A percentile compares a stretch with the other conserved stretches of the same genome.
Conservation (phyloP, 306 rosid genomes). For the Dryas octopetala region DNA sequence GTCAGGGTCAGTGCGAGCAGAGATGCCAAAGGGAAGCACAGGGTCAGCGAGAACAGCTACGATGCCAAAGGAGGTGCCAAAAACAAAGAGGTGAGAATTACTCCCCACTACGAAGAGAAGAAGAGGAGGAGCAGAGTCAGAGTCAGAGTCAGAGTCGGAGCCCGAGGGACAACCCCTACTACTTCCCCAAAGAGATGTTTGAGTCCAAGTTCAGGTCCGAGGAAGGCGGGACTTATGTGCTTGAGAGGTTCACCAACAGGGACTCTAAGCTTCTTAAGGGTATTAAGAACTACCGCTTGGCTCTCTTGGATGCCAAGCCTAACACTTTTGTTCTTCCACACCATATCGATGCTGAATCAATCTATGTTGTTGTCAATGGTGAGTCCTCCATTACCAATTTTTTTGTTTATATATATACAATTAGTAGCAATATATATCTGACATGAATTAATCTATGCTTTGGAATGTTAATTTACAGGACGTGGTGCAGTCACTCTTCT, state of each 20-base stretch:
- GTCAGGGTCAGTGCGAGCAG: neutral
- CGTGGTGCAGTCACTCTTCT: conserved; percentile 30
- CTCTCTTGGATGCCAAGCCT: conserved; percentile 41
- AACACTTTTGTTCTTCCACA: conserved; percentile 42
- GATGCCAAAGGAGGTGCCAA: neutral
- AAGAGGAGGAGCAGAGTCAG: conserved; percentile 1
- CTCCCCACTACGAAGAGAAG: neutral
- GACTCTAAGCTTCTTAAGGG: conserved; percentile 35
- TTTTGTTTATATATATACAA: too few relatives aligned
- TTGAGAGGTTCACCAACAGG: conserved; percentile 26
- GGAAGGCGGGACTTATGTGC: conserved; percentile 29
- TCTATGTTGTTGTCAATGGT: conserved; percentile 35
- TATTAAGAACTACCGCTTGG: conserved; percentile 36
- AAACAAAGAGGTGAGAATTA: neutral
- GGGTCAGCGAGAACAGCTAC: conserved; percentile 15
- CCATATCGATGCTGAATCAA: conserved; percentile 45
- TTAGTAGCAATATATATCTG: too few relatives aligned
- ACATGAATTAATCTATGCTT: neutral
- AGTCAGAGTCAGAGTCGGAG: conserved; percentile 2
- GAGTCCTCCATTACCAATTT: neutral
- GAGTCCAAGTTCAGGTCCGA: conserved; percentile 23
- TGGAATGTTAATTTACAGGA: conserved; percentile 21
- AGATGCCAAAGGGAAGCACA: conserved; percentile 10
- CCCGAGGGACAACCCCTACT: conserved; percentile 39
- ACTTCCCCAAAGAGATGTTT: conserved; percentile 29